phyloP scores from a whole-genome alignment of 2,329 filamentous ascomycete species.

The Penicillium sp. region DNA sequence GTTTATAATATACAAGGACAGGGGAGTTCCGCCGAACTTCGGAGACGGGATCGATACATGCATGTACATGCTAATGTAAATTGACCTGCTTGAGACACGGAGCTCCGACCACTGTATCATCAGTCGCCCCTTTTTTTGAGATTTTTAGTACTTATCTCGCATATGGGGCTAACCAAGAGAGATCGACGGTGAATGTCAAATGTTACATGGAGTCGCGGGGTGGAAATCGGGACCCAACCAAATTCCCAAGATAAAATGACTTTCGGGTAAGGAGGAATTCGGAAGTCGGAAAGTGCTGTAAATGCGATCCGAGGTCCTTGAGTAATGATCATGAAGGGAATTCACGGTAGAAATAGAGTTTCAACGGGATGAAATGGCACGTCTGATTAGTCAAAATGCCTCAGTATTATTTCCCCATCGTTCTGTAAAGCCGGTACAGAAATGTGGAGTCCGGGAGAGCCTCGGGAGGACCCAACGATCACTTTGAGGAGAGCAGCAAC shows the following conservation, averaged over 20 bases:
- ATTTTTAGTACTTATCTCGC: neutral
- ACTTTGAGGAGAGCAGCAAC: neutral
- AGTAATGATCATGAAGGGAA: neutral
- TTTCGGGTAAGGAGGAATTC: neutral
- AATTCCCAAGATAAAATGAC: neutral
- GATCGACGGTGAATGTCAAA: neutral
- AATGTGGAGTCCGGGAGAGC: slow-evolving; percentile 20
- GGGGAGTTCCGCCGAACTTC: slow-evolving; percentile 2
- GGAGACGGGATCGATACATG: neutral
- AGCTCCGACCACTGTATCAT: neutral
- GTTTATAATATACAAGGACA: neutral
- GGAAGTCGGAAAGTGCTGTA: neutral
- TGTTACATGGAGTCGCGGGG: neutral
- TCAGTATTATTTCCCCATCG: neutral
- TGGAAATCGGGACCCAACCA: neutral
- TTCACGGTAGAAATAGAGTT: neutral
- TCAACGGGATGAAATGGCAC: neutral
- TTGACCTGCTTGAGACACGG: neutral
- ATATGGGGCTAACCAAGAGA: neutral
- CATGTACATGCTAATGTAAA: neutral
- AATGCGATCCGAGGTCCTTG: neutral
- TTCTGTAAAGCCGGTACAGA: neutral
- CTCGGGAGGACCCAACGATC: slow-evolving; percentile 14
- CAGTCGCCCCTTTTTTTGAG: slow-evolving; percentile 1
- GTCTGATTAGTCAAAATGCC: neutral